Base-by-base conservation (phyloP, 1,139 yeast species). In the Waltiozyma sp. region DNA sequence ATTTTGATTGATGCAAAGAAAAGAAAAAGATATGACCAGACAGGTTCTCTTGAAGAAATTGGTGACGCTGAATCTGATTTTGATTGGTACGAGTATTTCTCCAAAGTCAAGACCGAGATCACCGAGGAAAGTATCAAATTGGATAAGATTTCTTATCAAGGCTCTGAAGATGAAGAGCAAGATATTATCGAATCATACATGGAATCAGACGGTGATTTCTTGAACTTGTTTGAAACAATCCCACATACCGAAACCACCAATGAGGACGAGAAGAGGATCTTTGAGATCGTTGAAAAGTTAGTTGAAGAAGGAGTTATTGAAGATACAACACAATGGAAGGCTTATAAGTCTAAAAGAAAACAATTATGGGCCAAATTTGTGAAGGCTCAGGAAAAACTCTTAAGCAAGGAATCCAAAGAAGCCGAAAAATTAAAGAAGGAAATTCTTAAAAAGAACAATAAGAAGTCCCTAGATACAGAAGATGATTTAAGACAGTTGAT, bases 41-140 rank as follows among this genome's bases (percentile, higher is more conserved):
- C 89, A 0, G 95, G 95, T 0, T 68, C 76, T 3, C 58, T 82
- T 36, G 76, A 71, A 9, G 79, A 73, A 2, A 60, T 57, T 36
- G 75, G 64, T n/a, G 72, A 62, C 6, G 41, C 43, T 9, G 72
- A 60, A 28, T 68, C 68, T 18, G 69, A 58, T 24, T 62, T 70
- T 45, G 65, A 67, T 48, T 80, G 94, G 85, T 69, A 70, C 46
- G 86, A 76, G 37, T 77, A 79, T 59, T 84, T 85, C 56, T 71
- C 70, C 36, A 65, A 69, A 15, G 69, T 75, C 49, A 67, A 56
- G 52, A 71, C 68, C n/a, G 77, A 76, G 48, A 77, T 87, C 53
- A 80, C 86, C 8, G 70, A 76, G 28, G 93, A 85, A 43, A 70
- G 77, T 72, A 81, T 87, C 45, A 85, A 77, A 44, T 77, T 80